These are phyloP conservation scores for Scytalidium sp. DNA, from an alignment of 2,329 filamentous ascomycete genomes.

Conservation along the genomic window DNA sequence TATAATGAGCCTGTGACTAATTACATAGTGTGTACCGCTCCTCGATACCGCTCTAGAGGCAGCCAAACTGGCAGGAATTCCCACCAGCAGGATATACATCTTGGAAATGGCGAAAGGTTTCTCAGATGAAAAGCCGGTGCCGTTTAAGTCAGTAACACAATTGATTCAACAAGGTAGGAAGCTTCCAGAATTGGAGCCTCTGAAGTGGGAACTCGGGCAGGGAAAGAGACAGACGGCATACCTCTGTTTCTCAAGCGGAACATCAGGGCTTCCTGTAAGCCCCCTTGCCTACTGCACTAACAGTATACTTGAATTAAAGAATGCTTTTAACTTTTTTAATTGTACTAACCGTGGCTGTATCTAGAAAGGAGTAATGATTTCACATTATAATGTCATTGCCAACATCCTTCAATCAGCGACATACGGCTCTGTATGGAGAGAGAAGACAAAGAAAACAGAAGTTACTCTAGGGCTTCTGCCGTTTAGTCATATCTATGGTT, in stretches of 20 bases:
- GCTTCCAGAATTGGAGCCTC: conserved; percentile 48
- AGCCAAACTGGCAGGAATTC: conserved; percentile 60
- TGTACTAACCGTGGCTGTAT: background rate
- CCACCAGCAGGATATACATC: conserved; percentile 63
- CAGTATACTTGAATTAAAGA: background rate
- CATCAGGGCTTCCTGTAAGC: conserved; percentile 70
- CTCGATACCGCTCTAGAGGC: conserved; percentile 63
- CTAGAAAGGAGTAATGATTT: conserved; percentile 84
- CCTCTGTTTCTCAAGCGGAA: conserved; percentile 78
- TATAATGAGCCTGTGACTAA: background rate
- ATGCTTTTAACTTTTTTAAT: background rate
- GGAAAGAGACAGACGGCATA: conserved; percentile 69
- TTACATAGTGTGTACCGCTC: conserved; percentile 53
- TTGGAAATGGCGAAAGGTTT: conserved; percentile 61
- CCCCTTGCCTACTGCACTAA: background rate
- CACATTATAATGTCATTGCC: conserved; percentile 74
- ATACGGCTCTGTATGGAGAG: conserved; percentile 36
- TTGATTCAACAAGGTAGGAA: conserved; percentile 59
- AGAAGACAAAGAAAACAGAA: conserved; percentile 24
- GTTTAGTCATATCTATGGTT: conserved; percentile 77
- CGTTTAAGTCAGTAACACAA: conserved; percentile 64
- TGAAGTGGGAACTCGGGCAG: conserved; percentile 62
- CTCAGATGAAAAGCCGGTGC: conserved; percentile 42
- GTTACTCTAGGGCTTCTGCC: conserved; percentile 67
- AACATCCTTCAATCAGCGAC: conserved; percentile 64